Evolutionary conservation across 2,329 filamentous ascomycete species (phyloP).

Genomic region (Verticillium albo-atrum): DNA sequence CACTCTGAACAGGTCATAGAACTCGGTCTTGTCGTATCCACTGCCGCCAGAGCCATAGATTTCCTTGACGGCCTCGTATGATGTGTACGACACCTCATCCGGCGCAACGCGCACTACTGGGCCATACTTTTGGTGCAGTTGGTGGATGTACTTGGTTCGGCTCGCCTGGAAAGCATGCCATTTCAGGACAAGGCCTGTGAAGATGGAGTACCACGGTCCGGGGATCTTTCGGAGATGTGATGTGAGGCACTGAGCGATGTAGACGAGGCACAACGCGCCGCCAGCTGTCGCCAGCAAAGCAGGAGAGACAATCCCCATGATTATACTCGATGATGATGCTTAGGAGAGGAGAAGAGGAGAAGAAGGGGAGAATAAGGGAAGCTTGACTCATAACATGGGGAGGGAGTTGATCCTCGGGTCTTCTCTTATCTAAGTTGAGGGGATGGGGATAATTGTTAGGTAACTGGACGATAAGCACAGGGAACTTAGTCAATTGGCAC

Average conservation of each 20-base stretch:
- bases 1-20: constrained; percentile 57
- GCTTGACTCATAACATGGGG: not conserved
- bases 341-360: not conserved
- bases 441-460: not conserved
- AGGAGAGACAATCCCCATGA: constrained; percentile 16
- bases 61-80: constrained; percentile 51
- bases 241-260: constrained; percentile 16
- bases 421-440: not conserved
- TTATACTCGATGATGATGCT: not conserved
- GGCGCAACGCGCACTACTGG: constrained; percentile 54
- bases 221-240: constrained; percentile 40
- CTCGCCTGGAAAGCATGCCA: constrained; percentile 51
- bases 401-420: not conserved
- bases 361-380: not conserved
- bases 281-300: constrained; percentile 6
- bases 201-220: constrained; percentile 41
- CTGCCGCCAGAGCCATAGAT: constrained; percentile 60
- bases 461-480: not conserved
- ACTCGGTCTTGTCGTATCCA: constrained; percentile 62
- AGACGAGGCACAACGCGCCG: constrained; percentile 4
- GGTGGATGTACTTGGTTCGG: constrained; percentile 51
- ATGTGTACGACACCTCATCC: constrained; percentile 56
- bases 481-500: not conserved
- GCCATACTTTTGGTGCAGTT: constrained; percentile 50
- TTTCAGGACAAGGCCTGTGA: constrained; percentile 47